Evolutionary conservation across 1,139 yeast species (phyloP).

Genomic region (Suhomyces anneliseae): DNA sequence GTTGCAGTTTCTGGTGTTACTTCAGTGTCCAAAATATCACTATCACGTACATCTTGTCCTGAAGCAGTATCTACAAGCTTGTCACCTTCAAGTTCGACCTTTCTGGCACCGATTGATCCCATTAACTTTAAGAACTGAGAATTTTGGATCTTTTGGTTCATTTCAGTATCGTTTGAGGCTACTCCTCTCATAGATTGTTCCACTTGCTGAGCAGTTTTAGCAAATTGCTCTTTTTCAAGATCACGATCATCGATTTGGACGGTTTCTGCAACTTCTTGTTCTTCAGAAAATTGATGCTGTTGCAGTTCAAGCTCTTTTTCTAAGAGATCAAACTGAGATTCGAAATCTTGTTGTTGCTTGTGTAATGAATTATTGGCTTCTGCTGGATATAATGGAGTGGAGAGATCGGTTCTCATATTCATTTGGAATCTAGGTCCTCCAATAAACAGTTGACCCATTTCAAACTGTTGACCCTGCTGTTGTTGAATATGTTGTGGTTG

Average conservation of each 20-base stretch:
- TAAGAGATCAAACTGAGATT: constrained; percentile 37
- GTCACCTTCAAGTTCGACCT: constrained; percentile 44
- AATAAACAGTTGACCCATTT: not conserved
- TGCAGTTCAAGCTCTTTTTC: constrained; percentile 32
- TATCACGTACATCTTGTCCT: constrained; percentile 19
- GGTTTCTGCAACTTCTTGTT: constrained; percentile 6
- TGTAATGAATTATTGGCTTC: constrained; percentile 32
- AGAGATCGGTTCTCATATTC: constrained; percentile 21
- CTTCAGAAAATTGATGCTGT: constrained; percentile 12
- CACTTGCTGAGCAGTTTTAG: constrained; percentile 42
- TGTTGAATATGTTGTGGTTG: constrained; percentile 4
- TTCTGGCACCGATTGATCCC: constrained; percentile 37
- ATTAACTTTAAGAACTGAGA: constrained; percentile 44
- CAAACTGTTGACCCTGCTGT: constrained; percentile 3
- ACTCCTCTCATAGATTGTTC: constrained; percentile 31
- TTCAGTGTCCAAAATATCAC: constrained; percentile 1
- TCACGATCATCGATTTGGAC: constrained; percentile 13
- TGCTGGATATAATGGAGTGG: constrained; percentile 14
- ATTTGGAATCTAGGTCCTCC: constrained; percentile 12
- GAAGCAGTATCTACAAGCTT: constrained; percentile 32
- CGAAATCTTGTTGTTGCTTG: constrained; percentile 20
- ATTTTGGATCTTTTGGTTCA: constrained; percentile 36
- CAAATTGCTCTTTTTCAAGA: constrained; percentile 39
- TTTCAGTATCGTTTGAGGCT: constrained; percentile 22
- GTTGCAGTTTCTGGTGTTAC: constrained; percentile 1